Evolutionary conservation across 129 eudicot genomes (phyloP).

Genomic region (Dittrichia graveolens): DNA sequence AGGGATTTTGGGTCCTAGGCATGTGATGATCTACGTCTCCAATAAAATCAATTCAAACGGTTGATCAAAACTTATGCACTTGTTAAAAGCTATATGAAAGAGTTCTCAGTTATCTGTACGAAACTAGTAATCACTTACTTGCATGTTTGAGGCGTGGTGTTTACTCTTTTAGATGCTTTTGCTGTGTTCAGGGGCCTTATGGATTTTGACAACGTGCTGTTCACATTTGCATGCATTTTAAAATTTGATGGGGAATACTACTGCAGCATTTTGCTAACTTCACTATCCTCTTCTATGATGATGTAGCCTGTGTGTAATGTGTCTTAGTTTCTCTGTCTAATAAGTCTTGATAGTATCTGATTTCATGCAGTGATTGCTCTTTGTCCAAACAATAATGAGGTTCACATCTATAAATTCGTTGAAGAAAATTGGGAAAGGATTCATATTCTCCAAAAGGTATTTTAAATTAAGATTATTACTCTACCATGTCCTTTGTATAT

Average conservation of each 20-base stretch:
- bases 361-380: constrained; percentile 81
- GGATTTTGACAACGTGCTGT: constrained; percentile 5
- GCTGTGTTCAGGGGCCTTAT: not conserved
- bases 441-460: constrained; percentile 96
- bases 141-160: constrained; percentile 15
- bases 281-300: constrained; percentile 19
- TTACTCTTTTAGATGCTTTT: constrained; percentile 11
- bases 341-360: constrained; percentile 15
- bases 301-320: constrained; percentile 24
- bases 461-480: constrained; percentile 5
- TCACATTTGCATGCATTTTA: constrained; percentile 25
- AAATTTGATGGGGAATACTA: not conserved
- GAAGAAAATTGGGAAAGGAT: constrained; percentile 91
- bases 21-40: too few relatives aligned
- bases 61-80: not conserved
- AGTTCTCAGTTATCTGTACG: constrained; percentile 5
- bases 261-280: constrained; percentile 19
- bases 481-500: not conserved
- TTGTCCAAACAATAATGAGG: constrained; percentile 93
- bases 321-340: constrained; percentile 10
- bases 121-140: constrained; percentile 7
- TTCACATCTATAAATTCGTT: constrained; percentile 61
- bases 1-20: too few relatives aligned
- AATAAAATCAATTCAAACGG: constrained; percentile 16
- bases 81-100: constrained; percentile 16